Conservation (phyloP, 768 basidiomycete species). For the Collybia sp. region DNA sequence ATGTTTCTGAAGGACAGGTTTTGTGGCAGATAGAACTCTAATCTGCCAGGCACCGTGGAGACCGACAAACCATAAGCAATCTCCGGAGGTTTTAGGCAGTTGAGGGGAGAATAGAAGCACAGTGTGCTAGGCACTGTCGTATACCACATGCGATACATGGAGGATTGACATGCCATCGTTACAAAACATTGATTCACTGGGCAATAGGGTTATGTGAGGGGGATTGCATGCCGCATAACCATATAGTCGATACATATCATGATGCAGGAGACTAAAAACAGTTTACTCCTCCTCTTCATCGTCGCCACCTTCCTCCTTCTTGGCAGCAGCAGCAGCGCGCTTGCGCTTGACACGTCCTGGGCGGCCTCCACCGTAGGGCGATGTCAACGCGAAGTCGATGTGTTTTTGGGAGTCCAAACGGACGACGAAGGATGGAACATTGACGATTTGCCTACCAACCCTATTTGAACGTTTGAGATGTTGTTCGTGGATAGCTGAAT, state of each 20-base stretch:
- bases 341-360: conserved; percentile 98
- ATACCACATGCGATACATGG: too few relatives aligned
- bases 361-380: conserved; percentile 93
- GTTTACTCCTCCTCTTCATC: conserved; percentile 86
- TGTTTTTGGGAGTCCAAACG: conserved; percentile 99
- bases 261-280: conserved; percentile 3
- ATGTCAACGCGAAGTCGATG: conserved; percentile 98
- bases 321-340: conserved; percentile 89
- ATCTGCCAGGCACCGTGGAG: too few relatives aligned
- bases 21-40: too few relatives aligned
- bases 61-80: too few relatives aligned
- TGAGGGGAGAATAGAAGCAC: too few relatives aligned
- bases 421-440: conserved; percentile 97
- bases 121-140: too few relatives aligned
- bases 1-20: too few relatives aligned
- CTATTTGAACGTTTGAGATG: conserved; percentile 28
- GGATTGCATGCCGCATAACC: too few relatives aligned
- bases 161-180: too few relatives aligned
- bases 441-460: conserved; percentile 99
- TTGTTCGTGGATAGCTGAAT: neutral
- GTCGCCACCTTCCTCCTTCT: conserved; percentile 86
- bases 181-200: too few relatives aligned
- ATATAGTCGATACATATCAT: conserved; percentile 9
- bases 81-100: too few relatives aligned
- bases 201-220: too few relatives aligned